Conservation (phyloP, 208 protist genomes). For the Dictyostelium gargantuum region DNA sequence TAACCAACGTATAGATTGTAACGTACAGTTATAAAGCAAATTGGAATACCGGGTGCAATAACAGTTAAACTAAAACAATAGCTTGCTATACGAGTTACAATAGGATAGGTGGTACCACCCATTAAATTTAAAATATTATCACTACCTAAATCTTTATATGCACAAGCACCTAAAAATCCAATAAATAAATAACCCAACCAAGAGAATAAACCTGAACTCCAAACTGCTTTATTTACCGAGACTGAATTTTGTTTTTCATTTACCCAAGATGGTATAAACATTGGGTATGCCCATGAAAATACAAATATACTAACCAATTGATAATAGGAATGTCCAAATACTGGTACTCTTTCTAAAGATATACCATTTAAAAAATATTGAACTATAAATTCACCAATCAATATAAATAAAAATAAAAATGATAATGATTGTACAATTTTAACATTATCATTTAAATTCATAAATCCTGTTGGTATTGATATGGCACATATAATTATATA, state of each 20-base stretch:
- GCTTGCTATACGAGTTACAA: neutral
- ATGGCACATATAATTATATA: conserved; percentile 33
- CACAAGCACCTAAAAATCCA: neutral
- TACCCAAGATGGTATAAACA: conserved; percentile 48
- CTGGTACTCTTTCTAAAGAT: neutral
- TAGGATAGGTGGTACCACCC: neutral
- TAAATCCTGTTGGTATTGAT: conserved; percentile 1
- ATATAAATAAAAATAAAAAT: conserved; percentile 42
- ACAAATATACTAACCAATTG: conserved; percentile 54
- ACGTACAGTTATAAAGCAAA: conserved; percentile 24
- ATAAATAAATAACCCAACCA: conserved; percentile 49
- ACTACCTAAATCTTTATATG: neutral
- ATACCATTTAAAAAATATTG: conserved; percentile 45
- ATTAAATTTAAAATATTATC: conserved; percentile 42
- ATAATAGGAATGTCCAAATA: conserved; percentile 6
- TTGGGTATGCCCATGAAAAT: conserved; percentile 50
- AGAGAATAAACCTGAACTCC: conserved; percentile 1
- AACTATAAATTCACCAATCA: conserved; percentile 30
- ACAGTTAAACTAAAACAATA: conserved; percentile 17
- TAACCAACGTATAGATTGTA: conserved; percentile 39
- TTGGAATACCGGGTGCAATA: conserved; percentile 7
- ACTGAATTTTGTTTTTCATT: conserved; percentile 44
- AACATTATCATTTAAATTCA: conserved; percentile 59
- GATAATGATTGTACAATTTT: conserved; percentile 17
- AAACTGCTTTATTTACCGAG: conserved; percentile 11